Conservation (phyloP, 2,329 filamentous ascomycete species). For the Aspergillus aculeatinus region DNA sequence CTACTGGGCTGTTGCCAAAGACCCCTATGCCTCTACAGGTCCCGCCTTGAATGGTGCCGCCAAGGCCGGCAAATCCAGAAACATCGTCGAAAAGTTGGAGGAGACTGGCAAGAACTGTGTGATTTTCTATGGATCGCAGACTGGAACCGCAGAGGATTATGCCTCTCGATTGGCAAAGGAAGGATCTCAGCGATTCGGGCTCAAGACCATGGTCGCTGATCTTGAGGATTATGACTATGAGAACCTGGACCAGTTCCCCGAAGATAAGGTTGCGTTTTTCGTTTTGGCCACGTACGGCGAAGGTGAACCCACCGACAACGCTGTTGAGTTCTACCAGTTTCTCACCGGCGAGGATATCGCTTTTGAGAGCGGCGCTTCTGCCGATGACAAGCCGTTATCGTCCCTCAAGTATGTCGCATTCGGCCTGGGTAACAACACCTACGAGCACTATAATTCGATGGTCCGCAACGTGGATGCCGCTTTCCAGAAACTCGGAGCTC, state of each 20-base stretch:
- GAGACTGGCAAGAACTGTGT: conserved; percentile 96
- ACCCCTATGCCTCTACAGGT: conserved; percentile 79
- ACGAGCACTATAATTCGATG: conserved; percentile 99
- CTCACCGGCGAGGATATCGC: conserved; percentile 75
- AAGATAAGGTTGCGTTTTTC: conserved; percentile 91
- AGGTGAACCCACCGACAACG: conserved; percentile 97
- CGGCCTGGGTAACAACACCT: conserved; percentile 97
- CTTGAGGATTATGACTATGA: conserved; percentile 97
- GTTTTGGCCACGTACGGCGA: conserved; percentile 96
- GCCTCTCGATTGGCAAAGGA: conserved; percentile 95
- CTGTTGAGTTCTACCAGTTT: conserved; percentile 98
- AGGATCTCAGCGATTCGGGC: conserved; percentile 89
- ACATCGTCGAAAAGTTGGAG: conserved; percentile 94
- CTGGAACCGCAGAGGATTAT: conserved; percentile 97
- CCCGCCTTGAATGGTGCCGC: conserved; percentile 59
- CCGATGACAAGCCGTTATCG: conserved; percentile 68
- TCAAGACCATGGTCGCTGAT: conserved; percentile 98
- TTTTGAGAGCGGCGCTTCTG: conserved; percentile 68
- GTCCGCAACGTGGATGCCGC: conserved; percentile 85
- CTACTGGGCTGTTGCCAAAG: conserved; percentile 77
- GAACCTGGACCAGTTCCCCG: conserved; percentile 82
- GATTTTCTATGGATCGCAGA: conserved; percentile 98
- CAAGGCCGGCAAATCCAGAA: conserved; percentile 81
- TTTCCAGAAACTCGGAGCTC: conserved; percentile 77
- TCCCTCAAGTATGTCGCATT: conserved; percentile 94